A percentile compares a stretch with the other conserved stretches of the same genome.
These are phyloP conservation scores for Solanum piurae DNA, from an alignment of 257 asterid species.

Conservation along the genomic window DNA sequence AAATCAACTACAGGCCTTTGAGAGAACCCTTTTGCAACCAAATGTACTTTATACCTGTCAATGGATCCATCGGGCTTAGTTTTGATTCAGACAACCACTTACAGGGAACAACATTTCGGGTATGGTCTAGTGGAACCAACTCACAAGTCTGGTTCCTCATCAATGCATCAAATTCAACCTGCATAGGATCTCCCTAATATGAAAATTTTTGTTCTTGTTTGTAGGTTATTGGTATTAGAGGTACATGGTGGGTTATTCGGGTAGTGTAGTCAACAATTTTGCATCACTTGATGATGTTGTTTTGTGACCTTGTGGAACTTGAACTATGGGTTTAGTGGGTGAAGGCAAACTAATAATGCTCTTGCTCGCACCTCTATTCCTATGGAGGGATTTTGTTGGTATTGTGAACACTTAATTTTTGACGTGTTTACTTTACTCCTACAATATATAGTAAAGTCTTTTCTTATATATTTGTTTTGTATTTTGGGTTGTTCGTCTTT, in stretches of 20 bases:
- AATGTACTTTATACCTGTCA: no score
- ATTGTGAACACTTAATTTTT: background rate
- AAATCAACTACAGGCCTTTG: background rate
- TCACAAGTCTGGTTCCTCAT: background rate
- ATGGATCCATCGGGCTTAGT: background rate
- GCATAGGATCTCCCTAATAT: no score
- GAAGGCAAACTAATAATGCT: background rate
- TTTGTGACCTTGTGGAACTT: background rate
- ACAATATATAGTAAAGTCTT: no score
- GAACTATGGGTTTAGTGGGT: background rate
- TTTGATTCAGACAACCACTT: no score
- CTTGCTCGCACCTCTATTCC: background rate
- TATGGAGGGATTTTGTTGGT: background rate
- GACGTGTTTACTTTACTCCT: no score
- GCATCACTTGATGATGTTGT: background rate
- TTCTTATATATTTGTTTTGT: no score
- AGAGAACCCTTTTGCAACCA: no score
- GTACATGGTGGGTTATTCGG: background rate
- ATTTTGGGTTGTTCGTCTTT: no score
- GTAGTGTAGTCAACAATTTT: background rate
- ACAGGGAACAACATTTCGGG: background rate
- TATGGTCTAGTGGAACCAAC: background rate
- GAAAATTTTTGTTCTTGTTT: background rate
- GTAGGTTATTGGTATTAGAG: background rate
- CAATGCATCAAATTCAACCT: background rate